Conservation (phyloP, 2,329 filamentous ascomycete species). For the Arthroderma sp. region DNA sequence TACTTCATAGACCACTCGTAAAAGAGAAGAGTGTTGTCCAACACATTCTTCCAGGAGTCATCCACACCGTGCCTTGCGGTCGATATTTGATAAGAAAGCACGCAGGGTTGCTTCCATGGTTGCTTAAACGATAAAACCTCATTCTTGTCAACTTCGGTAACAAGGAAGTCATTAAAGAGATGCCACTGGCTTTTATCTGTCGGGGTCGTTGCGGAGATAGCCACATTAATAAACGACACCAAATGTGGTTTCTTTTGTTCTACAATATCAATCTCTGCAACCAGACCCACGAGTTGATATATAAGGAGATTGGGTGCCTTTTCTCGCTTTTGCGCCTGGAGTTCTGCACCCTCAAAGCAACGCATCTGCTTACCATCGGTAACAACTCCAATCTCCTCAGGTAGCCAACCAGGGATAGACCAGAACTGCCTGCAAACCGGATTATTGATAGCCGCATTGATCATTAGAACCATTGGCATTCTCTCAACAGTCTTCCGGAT, state of each 20-base stretch:
- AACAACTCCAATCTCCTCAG: conserved; percentile 85
- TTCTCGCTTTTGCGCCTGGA: conserved; percentile 66
- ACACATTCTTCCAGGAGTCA: conserved; percentile 67
- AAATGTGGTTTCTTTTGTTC: conserved; percentile 81
- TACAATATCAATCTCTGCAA: conserved; percentile 77
- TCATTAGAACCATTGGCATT: conserved; percentile 72
- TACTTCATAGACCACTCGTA: conserved; percentile 51
- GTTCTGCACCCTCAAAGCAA: conserved; percentile 85
- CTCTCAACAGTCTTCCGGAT: conserved; percentile 74
- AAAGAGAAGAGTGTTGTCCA: conserved; percentile 79
- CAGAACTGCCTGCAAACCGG: conserved; percentile 62
- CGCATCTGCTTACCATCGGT: conserved; percentile 85
- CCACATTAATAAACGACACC: conserved; percentile 80
- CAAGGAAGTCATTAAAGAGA: conserved; percentile 93
- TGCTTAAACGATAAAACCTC: conserved; percentile 85
- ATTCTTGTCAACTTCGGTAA: conserved; percentile 63
- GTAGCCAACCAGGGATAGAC: conserved; percentile 81
- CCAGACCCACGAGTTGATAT: conserved; percentile 82
- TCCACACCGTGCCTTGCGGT: conserved; percentile 70
- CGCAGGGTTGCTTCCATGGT: conserved; percentile 82
- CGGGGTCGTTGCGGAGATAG: conserved; percentile 31
- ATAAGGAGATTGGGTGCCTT: conserved; percentile 71
- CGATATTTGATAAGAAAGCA: conserved; percentile 77
- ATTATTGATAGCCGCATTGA: conserved; percentile 66
- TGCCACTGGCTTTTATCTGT: conserved; percentile 68